Conservation (phyloP, 331 rosid genomes). For the Quercus phellos region DNA sequence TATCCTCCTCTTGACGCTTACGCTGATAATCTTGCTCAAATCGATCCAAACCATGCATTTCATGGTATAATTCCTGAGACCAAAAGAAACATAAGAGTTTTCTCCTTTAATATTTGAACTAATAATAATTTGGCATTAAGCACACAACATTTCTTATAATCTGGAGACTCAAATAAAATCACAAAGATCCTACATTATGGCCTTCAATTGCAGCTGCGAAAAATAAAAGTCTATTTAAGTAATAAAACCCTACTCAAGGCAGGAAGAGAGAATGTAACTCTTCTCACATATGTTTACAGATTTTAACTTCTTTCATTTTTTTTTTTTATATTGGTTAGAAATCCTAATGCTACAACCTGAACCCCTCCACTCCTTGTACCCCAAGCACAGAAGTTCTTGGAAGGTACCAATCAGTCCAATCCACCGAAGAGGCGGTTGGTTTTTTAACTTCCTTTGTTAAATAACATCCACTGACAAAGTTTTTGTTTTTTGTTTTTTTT, state of each 20-base stretch:
- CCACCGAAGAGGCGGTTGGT: too few species aligned
- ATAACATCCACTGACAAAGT: too few species aligned
- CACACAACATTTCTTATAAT: neutral
- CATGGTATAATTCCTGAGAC: slow-evolving; percentile 70
- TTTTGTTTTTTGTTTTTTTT: too few species aligned
- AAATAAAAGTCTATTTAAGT: neutral
- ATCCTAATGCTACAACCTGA: too few species aligned
- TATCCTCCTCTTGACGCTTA: slow-evolving; percentile 47
- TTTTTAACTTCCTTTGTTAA: too few species aligned
- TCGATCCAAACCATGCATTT: slow-evolving; percentile 61
- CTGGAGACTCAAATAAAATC: neutral
- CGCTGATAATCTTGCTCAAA: slow-evolving; percentile 61
- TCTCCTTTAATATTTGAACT: neutral
- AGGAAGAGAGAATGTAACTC: neutral
- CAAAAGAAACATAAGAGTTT: slow-evolving; percentile 9
- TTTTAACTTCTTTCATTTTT: neutral
- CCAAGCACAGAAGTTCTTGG: too few species aligned
- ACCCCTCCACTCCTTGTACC: too few species aligned
- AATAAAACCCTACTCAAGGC: neutral
- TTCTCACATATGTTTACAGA: neutral
- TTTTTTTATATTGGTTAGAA: too few species aligned
- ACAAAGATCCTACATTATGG: neutral
- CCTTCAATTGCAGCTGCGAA: neutral
- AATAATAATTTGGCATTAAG: neutral
- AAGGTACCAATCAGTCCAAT: too few species aligned